phyloP scores from a whole-genome alignment of 306 rosid species.

The Prunus persica region DNA sequence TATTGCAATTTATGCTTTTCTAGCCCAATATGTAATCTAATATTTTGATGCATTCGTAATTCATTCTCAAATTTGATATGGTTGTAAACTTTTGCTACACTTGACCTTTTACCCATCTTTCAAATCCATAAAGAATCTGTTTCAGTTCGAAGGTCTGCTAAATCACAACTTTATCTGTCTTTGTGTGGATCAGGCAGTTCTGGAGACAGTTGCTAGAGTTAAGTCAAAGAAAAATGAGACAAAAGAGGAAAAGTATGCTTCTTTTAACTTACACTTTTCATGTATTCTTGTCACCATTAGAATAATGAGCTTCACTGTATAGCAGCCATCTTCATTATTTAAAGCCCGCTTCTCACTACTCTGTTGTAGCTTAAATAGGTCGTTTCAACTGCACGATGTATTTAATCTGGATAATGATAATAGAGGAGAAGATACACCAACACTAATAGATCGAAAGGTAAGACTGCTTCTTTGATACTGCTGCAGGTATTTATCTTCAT shows the following conservation, averaged over 20 bases:
- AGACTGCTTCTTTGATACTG: slow-evolving; percentile 22
- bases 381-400: slow-evolving; percentile 74
- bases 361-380: slow-evolving; percentile 43
- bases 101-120: not conserved
- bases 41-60: not conserved
- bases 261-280: slow-evolving; percentile 25
- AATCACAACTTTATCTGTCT: slow-evolving; percentile 16
- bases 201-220: slow-evolving; percentile 99
- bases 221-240: slow-evolving; percentile 92
- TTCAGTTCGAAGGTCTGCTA: slow-evolving; percentile 12
- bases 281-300: slow-evolving; percentile 12
- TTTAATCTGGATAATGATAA: slow-evolving; percentile 79
- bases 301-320: slow-evolving; percentile 12
- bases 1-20: not conserved
- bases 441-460: slow-evolving; percentile 93
- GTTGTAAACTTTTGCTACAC: slow-evolving; percentile 13
- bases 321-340: not conserved
- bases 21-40: not conserved
- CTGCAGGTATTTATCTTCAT: not conserved
- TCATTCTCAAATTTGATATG: not conserved
- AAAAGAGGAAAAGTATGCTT: slow-evolving; percentile 82
- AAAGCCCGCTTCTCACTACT: not conserved
- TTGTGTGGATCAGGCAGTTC: slow-evolving; percentile 71
- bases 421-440: slow-evolving; percentile 91
- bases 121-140: not conserved